phyloP scores from a whole-genome alignment of 2,329 filamentous ascomycete genomes.

The Paecilomyces dactylethromorphus region DNA sequence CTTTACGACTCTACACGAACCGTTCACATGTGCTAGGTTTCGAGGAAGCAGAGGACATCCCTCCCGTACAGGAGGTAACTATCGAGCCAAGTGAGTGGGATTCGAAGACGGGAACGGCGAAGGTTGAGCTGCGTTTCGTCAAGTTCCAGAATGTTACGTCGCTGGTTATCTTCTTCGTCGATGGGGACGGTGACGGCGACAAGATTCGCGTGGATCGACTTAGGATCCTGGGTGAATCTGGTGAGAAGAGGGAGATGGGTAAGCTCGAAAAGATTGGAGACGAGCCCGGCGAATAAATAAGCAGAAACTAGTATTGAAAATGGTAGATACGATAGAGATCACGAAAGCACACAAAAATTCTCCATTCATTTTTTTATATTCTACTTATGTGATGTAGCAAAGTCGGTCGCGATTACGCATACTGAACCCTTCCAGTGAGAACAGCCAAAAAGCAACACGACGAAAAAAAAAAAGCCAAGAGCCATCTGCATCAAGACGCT shows the following conservation, averaged over 20 bases:
- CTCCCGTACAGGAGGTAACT: slow-evolving; percentile 72
- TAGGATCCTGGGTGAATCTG: slow-evolving; percentile 74
- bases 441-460: too few species aligned
- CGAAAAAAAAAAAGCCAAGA: neutral
- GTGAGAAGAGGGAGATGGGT: slow-evolving; percentile 87
- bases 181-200: slow-evolving; percentile 76
- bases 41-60: slow-evolving; percentile 83
- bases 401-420: too few species aligned
- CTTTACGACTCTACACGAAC: slow-evolving; percentile 82
- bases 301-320: neutral
- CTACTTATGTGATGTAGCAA: neutral
- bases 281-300: slow-evolving; percentile 53
- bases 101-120: slow-evolving; percentile 61
- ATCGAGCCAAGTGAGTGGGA: slow-evolving; percentile 77
- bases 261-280: slow-evolving; percentile 93
- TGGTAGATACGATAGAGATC: neutral
- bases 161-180: slow-evolving; percentile 79
- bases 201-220: slow-evolving; percentile 65
- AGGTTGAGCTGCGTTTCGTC: slow-evolving; percentile 73
- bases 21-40: slow-evolving; percentile 86
- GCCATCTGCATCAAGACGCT: neutral
- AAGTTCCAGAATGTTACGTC: slow-evolving; percentile 95
- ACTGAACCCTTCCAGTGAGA: too few species aligned
- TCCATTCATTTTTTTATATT: neutral
- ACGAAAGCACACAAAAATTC: neutral